Evolutionary conservation across 2,329 filamentous ascomycete species (phyloP).

Genomic region (Penicillium sp.): DNA sequence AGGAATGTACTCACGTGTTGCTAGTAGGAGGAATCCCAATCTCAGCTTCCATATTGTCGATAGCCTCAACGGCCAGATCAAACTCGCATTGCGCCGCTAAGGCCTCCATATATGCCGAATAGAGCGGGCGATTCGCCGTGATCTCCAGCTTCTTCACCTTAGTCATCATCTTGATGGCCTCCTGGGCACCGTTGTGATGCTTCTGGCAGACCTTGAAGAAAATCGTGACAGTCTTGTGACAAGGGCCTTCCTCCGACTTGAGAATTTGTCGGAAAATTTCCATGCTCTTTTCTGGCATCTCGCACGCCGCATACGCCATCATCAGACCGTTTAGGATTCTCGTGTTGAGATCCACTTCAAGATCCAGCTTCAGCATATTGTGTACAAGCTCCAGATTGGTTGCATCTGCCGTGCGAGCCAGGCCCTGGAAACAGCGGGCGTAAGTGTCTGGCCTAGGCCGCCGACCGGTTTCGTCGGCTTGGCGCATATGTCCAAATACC

Average conservation of each 20-base stretch:
- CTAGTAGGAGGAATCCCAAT: slow-evolving; percentile 60
- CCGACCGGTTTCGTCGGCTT: slow-evolving; percentile 54
- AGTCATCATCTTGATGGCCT: slow-evolving; percentile 46
- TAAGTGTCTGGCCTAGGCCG: slow-evolving; percentile 69
- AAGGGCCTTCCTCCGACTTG: slow-evolving; percentile 75
- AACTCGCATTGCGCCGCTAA: slow-evolving; percentile 64
- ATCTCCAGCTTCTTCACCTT: slow-evolving; percentile 64
- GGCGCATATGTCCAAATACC: slow-evolving; percentile 90
- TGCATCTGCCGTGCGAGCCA: slow-evolving; percentile 52
- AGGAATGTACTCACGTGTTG: slow-evolving; percentile 54
- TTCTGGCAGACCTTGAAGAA: slow-evolving; percentile 71
- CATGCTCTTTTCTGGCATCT: slow-evolving; percentile 57
- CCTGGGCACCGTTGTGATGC: slow-evolving; percentile 36
- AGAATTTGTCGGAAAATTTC: slow-evolving; percentile 78
- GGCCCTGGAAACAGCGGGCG: slow-evolving; percentile 64
- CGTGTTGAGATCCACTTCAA: slow-evolving; percentile 67
- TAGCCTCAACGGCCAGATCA: slow-evolving; percentile 56
- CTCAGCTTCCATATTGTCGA: slow-evolving; percentile 58
- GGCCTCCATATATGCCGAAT: slow-evolving; percentile 66
- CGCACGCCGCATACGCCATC: slow-evolving; percentile 68
- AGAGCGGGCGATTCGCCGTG: slow-evolving; percentile 63
- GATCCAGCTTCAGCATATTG: slow-evolving; percentile 90
- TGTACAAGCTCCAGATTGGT: slow-evolving; percentile 67
- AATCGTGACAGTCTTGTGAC: slow-evolving; percentile 68
- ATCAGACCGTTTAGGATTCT: slow-evolving; percentile 74